A percentile compares a stretch with the other conserved stretches of the same genome.
Conservation (phyloP, 2,329 filamentous ascomycete genomes). For the Colletotrichum sp. region DNA sequence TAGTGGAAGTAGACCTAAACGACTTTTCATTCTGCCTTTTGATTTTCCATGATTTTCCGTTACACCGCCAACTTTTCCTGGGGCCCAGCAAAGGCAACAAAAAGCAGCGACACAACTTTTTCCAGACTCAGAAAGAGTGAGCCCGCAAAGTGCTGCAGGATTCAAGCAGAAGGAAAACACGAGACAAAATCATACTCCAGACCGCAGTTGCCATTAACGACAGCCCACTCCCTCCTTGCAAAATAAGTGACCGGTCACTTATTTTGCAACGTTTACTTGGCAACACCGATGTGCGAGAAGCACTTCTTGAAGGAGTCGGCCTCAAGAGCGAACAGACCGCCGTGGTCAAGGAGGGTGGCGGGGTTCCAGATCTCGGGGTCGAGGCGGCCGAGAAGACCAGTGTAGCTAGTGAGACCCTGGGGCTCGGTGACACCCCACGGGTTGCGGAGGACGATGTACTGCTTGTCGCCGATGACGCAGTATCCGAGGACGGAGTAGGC, state of each 20-base stretch:
- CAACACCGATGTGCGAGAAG: slow-evolving; percentile 33
- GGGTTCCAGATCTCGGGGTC: slow-evolving; percentile 42
- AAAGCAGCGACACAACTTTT: background rate
- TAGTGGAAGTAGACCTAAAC: background rate
- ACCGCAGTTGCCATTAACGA: background rate
- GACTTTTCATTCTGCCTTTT: slow-evolving; percentile 9
- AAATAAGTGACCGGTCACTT: slow-evolving; percentile 13
- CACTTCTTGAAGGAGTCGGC: slow-evolving; percentile 39
- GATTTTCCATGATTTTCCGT: background rate
- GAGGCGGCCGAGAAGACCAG: slow-evolving; percentile 41
- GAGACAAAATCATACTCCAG: background rate
- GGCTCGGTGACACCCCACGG: slow-evolving; percentile 50
- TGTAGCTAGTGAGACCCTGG: slow-evolving; percentile 42
- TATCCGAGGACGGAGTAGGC: slow-evolving; percentile 48
- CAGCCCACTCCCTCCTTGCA: background rate
- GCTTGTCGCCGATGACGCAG: slow-evolving; percentile 37
- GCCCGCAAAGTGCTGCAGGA: background rate
- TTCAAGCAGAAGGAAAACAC: background rate
- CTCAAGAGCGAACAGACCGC: slow-evolving; percentile 41
- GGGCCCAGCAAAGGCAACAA: background rate
- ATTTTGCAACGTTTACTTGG: slow-evolving; percentile 20
- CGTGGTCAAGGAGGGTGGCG: slow-evolving; percentile 39
- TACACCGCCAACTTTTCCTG: background rate
- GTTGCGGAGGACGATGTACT: slow-evolving; percentile 49
- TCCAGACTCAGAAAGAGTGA: background rate